phyloP scores from a whole-genome alignment of 805 yeast species.

The Hanseniaspora vineae region DNA sequence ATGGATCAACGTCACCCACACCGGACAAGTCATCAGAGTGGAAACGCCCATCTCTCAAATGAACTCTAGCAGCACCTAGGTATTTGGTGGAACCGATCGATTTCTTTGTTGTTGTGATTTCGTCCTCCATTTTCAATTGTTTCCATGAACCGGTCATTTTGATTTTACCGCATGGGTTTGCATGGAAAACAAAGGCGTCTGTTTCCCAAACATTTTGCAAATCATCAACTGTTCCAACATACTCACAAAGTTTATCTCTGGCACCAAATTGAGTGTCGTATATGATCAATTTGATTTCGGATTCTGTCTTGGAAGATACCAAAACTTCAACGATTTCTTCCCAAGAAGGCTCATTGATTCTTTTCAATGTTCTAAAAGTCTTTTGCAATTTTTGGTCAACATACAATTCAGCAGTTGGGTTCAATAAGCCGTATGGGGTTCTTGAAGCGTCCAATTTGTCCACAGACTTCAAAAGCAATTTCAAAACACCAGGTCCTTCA shows the following conservation, averaged over 20 bases:
- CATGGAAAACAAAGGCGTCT: slow-evolving; percentile 1
- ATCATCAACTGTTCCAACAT: slow-evolving; percentile 10
- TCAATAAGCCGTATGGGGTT: slow-evolving; percentile 32
- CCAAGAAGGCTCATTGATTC: slow-evolving; percentile 65
- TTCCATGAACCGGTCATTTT: slow-evolving; percentile 52
- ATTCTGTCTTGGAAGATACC: slow-evolving; percentile 44
- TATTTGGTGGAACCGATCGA: slow-evolving; percentile 27
- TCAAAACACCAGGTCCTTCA: slow-evolving; percentile 64
- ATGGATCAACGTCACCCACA: slow-evolving; percentile 68
- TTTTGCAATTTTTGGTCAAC: slow-evolving; percentile 44
- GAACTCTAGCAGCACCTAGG: slow-evolving; percentile 53
- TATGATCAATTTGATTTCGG: slow-evolving; percentile 42
- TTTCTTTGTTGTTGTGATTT: slow-evolving; percentile 27
- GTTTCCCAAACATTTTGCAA: slow-evolving; percentile 2
- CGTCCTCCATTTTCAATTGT: slow-evolving; percentile 46
- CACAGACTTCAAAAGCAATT: slow-evolving; percentile 48
- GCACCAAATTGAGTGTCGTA: slow-evolving; percentile 42
- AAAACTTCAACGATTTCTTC: slow-evolving; percentile 49
- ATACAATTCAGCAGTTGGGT: slow-evolving; percentile 58
- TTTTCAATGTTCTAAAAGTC: slow-evolving; percentile 47
- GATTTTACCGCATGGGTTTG: slow-evolving; percentile 1
- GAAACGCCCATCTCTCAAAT: slow-evolving; percentile 39
- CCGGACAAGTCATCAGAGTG: slow-evolving; percentile 43
- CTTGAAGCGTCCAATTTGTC: slow-evolving; percentile 39
- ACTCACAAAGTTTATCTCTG: slow-evolving; percentile 39